A percentile compares a stretch with the other conserved stretches of the same genome.
phyloP scores from a whole-genome alignment of 2,329 filamentous ascomycete genomes.

The Claviceps lovelessii region DNA sequence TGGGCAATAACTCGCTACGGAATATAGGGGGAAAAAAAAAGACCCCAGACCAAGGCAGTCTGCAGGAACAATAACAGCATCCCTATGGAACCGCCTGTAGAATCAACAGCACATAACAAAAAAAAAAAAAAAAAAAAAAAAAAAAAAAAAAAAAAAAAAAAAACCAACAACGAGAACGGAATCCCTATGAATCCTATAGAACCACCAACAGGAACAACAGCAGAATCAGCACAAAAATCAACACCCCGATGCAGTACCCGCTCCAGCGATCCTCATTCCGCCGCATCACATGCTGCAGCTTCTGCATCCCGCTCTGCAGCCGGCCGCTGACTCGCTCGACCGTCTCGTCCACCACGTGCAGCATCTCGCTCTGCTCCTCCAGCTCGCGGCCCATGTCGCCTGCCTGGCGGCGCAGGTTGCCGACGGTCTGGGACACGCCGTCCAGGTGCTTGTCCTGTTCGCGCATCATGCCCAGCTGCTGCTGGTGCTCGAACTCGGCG shows the following conservation, averaged over 20 bases:
- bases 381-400: conserved; percentile 92
- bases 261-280: conserved; percentile 80
- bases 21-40: too few species aligned
- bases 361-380: conserved; percentile 83
- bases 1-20: too few species aligned
- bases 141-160: too few species aligned
- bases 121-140: too few species aligned
- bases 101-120: too few species aligned
- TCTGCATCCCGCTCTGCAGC: conserved; percentile 73
- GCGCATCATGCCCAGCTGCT: conserved; percentile 82
- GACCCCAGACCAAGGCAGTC: too few species aligned
- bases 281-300: conserved; percentile 69
- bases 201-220: conserved; percentile 65
- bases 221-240: conserved; percentile 80
- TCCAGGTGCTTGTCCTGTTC: conserved; percentile 91
- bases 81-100: too few species aligned
- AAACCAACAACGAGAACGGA: too few species aligned
- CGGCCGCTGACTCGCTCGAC: conserved; percentile 80
- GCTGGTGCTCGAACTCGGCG: conserved; percentile 74
- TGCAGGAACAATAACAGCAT: too few species aligned
- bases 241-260: conserved; percentile 77
- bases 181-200: too few species aligned
- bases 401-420: conserved; percentile 77
- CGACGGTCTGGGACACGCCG: conserved; percentile 83
- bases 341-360: conserved; percentile 70